Conservation (phyloP, 768 basidiomycete genomes). For the Mycena amicta region DNA sequence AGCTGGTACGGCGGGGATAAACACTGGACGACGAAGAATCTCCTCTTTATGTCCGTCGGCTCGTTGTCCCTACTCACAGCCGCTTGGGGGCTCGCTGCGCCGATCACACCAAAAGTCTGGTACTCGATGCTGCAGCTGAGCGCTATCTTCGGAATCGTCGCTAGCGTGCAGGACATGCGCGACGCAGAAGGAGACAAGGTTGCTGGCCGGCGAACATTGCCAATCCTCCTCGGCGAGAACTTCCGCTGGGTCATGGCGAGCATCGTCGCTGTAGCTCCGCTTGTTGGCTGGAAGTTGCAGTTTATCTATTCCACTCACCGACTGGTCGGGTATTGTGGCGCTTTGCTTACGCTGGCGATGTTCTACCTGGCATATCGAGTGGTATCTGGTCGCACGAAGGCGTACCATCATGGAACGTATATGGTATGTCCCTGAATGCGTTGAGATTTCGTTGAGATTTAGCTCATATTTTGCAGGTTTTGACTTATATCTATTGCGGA, state of each 20-base stretch:
- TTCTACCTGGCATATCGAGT: constrained; percentile 9
- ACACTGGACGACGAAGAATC: constrained; percentile 16
- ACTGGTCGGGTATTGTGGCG: not conserved
- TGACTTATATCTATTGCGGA: constrained; percentile 2
- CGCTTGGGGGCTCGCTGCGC: constrained; percentile 5
- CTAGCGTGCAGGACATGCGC: constrained; percentile 42
- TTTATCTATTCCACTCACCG: not conserved
- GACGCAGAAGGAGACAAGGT: constrained; percentile 40
- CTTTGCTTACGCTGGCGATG: constrained; percentile 5
- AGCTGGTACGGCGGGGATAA: constrained; percentile 12
- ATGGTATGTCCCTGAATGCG: constrained; percentile 2
- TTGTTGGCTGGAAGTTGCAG: not conserved
- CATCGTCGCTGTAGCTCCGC: constrained; percentile 1
- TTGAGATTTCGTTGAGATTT: not conserved
- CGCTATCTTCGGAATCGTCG: constrained; percentile 37
- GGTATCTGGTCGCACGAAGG: not conserved
- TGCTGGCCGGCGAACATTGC: constrained; percentile 41
- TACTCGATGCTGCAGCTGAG: constrained; percentile 3
- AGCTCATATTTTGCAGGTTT: not conserved
- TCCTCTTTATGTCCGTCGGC: constrained; percentile 11
- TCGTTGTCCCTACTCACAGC: constrained; percentile 4
- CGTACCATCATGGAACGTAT: constrained; percentile 8
- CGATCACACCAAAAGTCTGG: not conserved
- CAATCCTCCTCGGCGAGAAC: constrained; percentile 37
- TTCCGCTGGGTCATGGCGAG: constrained; percentile 26